Evolutionary conservation across 1,139 yeast genomes (phyloP), one percentile per base, ranked within the genome.

Genomic region (Blastobotrys proliferans): DNA sequence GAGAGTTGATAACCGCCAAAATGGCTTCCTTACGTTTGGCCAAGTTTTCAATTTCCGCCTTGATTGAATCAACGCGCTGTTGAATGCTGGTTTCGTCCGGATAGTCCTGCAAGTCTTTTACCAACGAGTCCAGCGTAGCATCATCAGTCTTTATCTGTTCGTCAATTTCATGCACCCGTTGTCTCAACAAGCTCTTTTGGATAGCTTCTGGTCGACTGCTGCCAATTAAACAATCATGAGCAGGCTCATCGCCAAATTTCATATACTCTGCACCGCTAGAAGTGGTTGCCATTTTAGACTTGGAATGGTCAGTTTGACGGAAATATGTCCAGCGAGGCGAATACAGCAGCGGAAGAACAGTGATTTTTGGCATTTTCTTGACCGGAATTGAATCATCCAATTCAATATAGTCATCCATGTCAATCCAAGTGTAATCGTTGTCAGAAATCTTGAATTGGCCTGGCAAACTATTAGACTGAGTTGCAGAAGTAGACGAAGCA

Each of bases 321-420:
- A 81, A 75, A 61, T 87, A 90, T 21, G 83, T 74, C 60, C 87
- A 81, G 45, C 81, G 73, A 0, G 97, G 96, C 0, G 95, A 70
- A 51, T 69, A 77, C 46, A 85, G 72, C 52, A 90, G 69, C 1
- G 95, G 94, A 16, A 70, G 55, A 0, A 85, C 73, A 14, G 67
- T 66, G 38, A 90, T 73, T 35, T 69, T 64, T 0, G 94, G 92
- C 35, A 71, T 64, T 3, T 76, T 67, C 2, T 63, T 68, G 19
- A 69, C 61, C 48, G 73, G 69, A 5, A 51, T 45, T 6, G 52
- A 46, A 35, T 58, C 63, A 18, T 56, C 86, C 35, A 90, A 66
- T 56, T 92, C 97, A 13, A 77, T 70, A 55, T 80, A 92, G 63
- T 92, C 98, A 47, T 84, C 79, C 24, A 75, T 64, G 58, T 92